Conservation (phyloP, 1,139 yeast species). For the Geotrichum histeridarum region DNA sequence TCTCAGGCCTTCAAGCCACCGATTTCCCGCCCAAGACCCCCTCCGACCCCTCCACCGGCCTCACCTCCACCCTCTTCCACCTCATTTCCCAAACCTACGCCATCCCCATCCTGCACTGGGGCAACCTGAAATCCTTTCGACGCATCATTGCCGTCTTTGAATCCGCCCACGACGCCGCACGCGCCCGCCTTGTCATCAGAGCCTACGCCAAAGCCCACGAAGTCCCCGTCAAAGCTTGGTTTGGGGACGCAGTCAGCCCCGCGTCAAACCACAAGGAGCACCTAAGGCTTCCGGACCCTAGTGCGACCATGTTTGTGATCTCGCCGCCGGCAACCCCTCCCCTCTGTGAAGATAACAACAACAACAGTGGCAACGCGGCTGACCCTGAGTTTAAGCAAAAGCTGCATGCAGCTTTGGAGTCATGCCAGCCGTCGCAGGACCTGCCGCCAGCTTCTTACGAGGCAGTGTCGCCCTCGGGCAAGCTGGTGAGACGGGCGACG, state of each 20-base stretch:
- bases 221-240: background rate
- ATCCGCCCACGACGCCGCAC: conserved; percentile 28
- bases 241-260: background rate
- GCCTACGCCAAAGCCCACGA: background rate
- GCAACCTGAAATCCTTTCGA: conserved; percentile 35
- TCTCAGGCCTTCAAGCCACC: background rate
- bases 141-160: conserved; percentile 37
- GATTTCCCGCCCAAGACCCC: background rate
- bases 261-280: background rate
- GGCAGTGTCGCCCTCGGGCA: background rate
- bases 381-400: background rate
- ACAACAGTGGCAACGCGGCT: too few relatives aligned
- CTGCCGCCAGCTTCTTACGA: background rate
- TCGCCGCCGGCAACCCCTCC: conserved; percentile 46
- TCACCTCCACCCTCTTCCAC: background rate
- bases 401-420: background rate
- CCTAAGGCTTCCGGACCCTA: too few relatives aligned
- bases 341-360: background rate
- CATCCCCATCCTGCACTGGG: conserved; percentile 32
- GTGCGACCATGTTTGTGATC: conserved; percentile 33
- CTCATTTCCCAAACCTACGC: background rate
- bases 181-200: conserved; percentile 22
- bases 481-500: conserved; percentile 25
- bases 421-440: background rate
- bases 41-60: background rate